Base-by-base conservation (phyloP, 2,329 filamentous ascomycete genomes). In the Arthrobotrys sphaeroides region DNA sequence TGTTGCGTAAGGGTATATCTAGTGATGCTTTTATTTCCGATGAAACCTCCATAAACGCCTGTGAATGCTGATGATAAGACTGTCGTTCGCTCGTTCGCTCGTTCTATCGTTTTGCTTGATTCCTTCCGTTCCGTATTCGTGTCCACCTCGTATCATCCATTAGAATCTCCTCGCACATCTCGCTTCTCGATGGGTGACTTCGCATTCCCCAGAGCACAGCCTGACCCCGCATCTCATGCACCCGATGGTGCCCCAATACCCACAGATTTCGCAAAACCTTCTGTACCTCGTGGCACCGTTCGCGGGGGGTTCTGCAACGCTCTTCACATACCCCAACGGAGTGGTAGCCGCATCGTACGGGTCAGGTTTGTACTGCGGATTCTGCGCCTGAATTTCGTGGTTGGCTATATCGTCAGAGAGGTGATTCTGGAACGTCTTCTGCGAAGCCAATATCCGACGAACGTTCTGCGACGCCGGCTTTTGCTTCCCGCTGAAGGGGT, bases 341-440 rank as follows among this genome's bases (percentile, higher is more conserved):
- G 70, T 73, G 1, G 47, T 70, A 9, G 59, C 57, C 2, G 70
- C 28, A 45, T 73, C 62, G 16, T 61, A 59, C 2, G 55, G 59
- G n/a, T 70, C 64, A 0, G 57, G 64, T 42, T 67, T 75, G 38
- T 59, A 67, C 4, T 47, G 55, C 31, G 55, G 57, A 45, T 76
- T 76, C 47, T 72, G 51, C 10, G 61, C 62, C 33, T 68, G 67
- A 12, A 85, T 84, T 79, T 70, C 83, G 79, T 79, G 77, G 64
- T 88, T 84, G 6, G 91, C 91, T 78, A 91, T 86, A 81, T 90
- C 92, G 81, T 95, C 92, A 78, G 92, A 90, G 51, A 94, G 86
- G 81, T 94, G 90, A 83, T 95, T 93, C 77, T 89, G 88, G 82
- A 94, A 94, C 2, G 91, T 93, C 84, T 94, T 93, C 81, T 93